Evolutionary conservation across 2,329 filamentous ascomycete species (phyloP).

Genomic region (Drechslerella stenobrocha): DNA sequence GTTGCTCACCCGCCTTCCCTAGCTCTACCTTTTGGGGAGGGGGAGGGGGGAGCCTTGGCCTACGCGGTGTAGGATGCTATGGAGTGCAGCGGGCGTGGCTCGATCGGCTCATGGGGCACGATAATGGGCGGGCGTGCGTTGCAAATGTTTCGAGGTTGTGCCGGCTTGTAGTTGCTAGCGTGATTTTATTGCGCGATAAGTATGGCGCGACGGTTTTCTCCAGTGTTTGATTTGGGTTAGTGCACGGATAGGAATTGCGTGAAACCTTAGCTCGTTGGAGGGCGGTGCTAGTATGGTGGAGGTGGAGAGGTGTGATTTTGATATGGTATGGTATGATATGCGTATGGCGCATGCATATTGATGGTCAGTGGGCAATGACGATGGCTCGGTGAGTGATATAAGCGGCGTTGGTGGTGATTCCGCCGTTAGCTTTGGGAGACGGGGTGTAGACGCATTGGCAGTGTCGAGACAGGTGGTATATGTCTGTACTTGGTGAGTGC

Average conservation of each 20-base stretch:
- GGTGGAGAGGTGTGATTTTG: too few relatives aligned
- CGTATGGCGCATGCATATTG: neutral
- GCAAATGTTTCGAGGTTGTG: neutral
- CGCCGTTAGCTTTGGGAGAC: neutral
- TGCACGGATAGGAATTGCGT: neutral
- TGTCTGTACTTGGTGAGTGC: too few relatives aligned
- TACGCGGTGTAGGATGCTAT: neutral
- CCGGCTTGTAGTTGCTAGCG: slow-evolving; percentile 2
- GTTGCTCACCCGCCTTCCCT: neutral
- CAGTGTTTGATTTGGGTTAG: neutral
- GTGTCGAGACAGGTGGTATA: too few relatives aligned
- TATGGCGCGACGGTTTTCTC: neutral
- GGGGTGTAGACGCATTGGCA: too few relatives aligned
- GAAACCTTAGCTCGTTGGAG: slow-evolving; percentile 4
- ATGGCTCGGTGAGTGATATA: neutral
- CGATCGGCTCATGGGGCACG: neutral
- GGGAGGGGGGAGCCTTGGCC: too few relatives aligned
- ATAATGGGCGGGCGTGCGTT: neutral
- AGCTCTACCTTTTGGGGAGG: too few relatives aligned
- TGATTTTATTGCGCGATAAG: too few relatives aligned
- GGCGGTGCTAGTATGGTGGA: neutral
- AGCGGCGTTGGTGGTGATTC: neutral
- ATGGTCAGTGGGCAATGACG: neutral
- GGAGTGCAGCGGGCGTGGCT: too few relatives aligned
- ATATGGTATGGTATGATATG: too few relatives aligned